phyloP scores from a whole-genome alignment of 257 asterid genomes.

The Capsicum pubescens region DNA sequence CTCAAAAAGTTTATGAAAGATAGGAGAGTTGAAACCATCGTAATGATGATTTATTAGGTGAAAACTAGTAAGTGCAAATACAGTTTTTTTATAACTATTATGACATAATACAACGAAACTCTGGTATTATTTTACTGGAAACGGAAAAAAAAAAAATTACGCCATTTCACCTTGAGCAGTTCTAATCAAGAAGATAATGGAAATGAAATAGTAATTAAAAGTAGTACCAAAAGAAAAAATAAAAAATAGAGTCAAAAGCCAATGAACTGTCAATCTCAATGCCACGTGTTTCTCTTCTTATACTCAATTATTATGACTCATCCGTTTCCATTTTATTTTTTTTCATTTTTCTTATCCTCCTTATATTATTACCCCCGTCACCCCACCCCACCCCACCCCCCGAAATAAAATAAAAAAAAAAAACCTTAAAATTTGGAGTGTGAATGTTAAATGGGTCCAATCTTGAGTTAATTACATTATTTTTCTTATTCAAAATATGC shows the following conservation, averaged over 20 bases:
- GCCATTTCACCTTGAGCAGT: not conserved
- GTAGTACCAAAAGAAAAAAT: not conserved
- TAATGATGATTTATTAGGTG: too few species aligned
- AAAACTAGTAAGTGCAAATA: too few species aligned
- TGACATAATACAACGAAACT: not conserved
- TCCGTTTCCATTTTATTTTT: not conserved
- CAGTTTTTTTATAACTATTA: too few species aligned
- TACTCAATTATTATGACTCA: not conserved
- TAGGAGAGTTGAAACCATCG: too few species aligned
- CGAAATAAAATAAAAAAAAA: too few species aligned
- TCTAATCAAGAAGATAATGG: not conserved
- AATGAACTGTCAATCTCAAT: not conserved
- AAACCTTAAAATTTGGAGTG: too few species aligned
- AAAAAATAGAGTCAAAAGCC: not conserved
- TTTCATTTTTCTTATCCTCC: not conserved
- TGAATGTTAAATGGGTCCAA: too few species aligned
- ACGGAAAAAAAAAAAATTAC: not conserved
- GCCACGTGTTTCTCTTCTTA: slow-evolving; percentile 3
- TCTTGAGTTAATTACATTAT: too few species aligned
- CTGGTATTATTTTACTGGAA: not conserved
- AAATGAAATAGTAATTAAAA: not conserved
- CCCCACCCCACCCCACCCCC: too few species aligned
- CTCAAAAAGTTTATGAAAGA: too few species aligned
- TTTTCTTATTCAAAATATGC: too few species aligned
- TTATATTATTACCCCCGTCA: too few species aligned